phyloP scores from a whole-genome alignment of 495 filamentous ascomycete species.

The Thermothielavioides terrestris region DNA sequence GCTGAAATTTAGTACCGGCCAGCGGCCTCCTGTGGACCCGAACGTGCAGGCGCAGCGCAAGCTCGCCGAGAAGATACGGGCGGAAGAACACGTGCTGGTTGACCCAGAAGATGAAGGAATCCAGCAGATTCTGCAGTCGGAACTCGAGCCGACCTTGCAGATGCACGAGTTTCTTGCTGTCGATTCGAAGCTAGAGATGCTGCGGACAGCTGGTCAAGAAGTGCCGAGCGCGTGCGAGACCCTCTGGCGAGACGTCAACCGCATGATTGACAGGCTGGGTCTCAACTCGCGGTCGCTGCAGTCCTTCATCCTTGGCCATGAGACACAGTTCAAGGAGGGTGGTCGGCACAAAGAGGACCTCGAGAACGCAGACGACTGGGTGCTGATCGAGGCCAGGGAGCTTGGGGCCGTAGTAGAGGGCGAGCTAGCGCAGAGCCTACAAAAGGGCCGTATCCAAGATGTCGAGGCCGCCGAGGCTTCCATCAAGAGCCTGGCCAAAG shows the following conservation, averaged over 20 bases:
- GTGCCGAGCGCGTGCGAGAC: slow-evolving; percentile 48
- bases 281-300: slow-evolving; percentile 72
- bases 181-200: slow-evolving; percentile 18
- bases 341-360: slow-evolving; percentile 50
- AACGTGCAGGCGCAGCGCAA: slow-evolving; percentile 35
- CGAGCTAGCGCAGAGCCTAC: slow-evolving; percentile 48
- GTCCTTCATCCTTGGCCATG: slow-evolving; percentile 61
- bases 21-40: slow-evolving; percentile 23
- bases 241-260: slow-evolving; percentile 87
- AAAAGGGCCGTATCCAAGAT: slow-evolving; percentile 55
- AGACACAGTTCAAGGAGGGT: slow-evolving; percentile 38
- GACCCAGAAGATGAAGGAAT: slow-evolving; percentile 51
- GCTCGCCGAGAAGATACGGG: slow-evolving; percentile 38
- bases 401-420: slow-evolving; percentile 49
- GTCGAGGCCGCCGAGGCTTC: slow-evolving; percentile 53
- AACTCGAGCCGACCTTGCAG: slow-evolving; percentile 40
- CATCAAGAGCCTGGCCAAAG: slow-evolving; percentile 54
- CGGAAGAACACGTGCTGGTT: slow-evolving; percentile 40
- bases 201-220: slow-evolving; percentile 45
- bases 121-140: slow-evolving; percentile 39
- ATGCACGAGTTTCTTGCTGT: slow-evolving; percentile 50
- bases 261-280: slow-evolving; percentile 89
- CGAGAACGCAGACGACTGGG: slow-evolving; percentile 56
- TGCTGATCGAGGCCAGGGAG: slow-evolving; percentile 59
- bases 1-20: slow-evolving; percentile 13